These are phyloP conservation scores for Linaria vulgaris DNA, from an alignment of 257 asterid species.

Conservation along the genomic window DNA sequence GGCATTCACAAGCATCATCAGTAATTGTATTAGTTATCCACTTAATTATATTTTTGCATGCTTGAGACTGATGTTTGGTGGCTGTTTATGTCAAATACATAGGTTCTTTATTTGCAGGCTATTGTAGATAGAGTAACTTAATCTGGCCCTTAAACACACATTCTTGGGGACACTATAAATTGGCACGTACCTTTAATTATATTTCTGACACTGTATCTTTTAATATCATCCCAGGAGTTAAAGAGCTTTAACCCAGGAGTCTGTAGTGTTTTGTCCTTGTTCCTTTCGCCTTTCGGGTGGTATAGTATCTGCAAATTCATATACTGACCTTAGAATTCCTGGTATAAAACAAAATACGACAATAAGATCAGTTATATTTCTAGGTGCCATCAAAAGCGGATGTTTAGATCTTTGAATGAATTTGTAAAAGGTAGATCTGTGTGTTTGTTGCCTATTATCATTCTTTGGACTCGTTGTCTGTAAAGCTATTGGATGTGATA, in stretches of 20 bases:
- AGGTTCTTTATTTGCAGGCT: background rate
- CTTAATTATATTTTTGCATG: background rate
- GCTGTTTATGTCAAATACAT: background rate
- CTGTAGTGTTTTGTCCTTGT: background rate
- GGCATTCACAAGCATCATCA: background rate
- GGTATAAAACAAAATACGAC: background rate
- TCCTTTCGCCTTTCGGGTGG: background rate
- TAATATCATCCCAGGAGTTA: background rate
- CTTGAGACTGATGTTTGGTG: background rate
- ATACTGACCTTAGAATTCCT: background rate
- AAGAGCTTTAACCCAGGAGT: background rate
- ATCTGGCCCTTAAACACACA: slow-evolving; percentile 4
- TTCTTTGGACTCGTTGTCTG: background rate
- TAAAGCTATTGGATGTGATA: slow-evolving; percentile 1
- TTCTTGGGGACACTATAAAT: slow-evolving; percentile 12
- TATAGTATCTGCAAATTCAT: slow-evolving; percentile 2
- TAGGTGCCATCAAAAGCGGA: background rate
- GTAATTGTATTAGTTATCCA: slow-evolving; percentile 2
- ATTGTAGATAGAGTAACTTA: background rate
- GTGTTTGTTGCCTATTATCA: background rate
- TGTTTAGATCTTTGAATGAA: slow-evolving; percentile 5
- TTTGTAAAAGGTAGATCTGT: background rate
- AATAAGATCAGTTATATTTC: background rate
- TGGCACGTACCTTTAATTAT: too few species aligned
- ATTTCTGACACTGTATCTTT: too few species aligned